A percentile compares a stretch with the other conserved stretches of the same genome.
Conservation (phyloP, 208 protist species). For the Trichomonas vaginalis region DNA sequence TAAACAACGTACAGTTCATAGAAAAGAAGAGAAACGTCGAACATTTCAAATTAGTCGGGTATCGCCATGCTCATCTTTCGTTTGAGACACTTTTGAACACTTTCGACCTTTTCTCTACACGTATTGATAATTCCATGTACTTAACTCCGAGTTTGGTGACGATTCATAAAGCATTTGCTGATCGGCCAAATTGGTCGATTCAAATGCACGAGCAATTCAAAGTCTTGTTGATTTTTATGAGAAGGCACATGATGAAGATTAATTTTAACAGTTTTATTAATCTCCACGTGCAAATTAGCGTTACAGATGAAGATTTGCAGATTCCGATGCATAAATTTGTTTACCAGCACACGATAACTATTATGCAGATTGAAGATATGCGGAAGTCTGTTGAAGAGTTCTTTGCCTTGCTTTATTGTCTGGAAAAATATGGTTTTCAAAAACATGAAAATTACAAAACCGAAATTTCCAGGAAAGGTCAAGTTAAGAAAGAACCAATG, state of each 20-base stretch:
- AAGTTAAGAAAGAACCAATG: neutral
- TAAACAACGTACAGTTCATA: neutral
- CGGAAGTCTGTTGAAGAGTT: neutral
- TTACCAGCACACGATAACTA: neutral
- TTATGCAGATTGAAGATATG: neutral
- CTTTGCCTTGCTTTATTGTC: neutral
- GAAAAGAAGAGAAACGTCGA: neutral
- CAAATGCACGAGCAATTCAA: neutral
- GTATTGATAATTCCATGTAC: neutral
- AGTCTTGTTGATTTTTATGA: neutral
- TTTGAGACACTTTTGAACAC: neutral
- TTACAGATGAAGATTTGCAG: neutral
- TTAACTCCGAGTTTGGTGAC: neutral
- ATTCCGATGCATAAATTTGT: too few relatives aligned
- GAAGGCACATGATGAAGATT: neutral
- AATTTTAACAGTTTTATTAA: neutral
- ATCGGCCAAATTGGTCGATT: neutral
- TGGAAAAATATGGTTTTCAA: neutral
- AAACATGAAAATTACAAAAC: neutral
- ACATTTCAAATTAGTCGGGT: neutral
- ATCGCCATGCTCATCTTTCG: neutral
- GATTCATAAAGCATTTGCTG: neutral
- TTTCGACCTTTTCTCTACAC: neutral
- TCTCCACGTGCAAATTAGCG: neutral
- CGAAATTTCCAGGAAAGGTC: neutral